These are phyloP conservation scores for Oxyria digyna DNA, from an alignment of 148 eudicot genomes.

Conservation along the genomic window DNA sequence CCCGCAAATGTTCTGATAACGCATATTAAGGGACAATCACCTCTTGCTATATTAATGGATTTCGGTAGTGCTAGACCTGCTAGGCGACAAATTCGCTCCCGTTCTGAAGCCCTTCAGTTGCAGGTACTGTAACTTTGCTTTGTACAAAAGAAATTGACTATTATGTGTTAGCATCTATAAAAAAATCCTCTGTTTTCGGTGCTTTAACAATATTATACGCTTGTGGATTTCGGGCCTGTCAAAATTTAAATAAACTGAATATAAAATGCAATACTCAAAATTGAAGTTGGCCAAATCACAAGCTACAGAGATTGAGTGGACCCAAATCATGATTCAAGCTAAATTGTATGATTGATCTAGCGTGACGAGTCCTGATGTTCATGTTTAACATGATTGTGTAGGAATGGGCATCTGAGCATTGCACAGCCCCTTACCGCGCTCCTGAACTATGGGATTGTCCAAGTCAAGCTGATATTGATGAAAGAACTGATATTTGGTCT, in stretches of 20 bases:
- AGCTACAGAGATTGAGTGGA: not conserved
- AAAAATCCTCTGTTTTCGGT: not conserved
- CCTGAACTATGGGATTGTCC: constrained; percentile 99
- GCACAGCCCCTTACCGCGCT: constrained; percentile 93
- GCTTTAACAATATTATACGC: not conserved
- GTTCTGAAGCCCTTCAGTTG: constrained; percentile 82
- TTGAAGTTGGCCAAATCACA: not conserved
- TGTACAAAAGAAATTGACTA: not conserved
- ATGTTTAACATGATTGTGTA: constrained; percentile 16
- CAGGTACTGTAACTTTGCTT: constrained; percentile 33
- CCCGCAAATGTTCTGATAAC: constrained; percentile 89
- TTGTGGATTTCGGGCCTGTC: not conserved
- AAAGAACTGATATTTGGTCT: constrained; percentile 97
- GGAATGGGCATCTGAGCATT: constrained; percentile 99
- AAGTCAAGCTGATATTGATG: constrained; percentile 80
- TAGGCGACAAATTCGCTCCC: constrained; percentile 75
- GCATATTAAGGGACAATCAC: constrained; percentile 47
- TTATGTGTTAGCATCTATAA: not conserved
- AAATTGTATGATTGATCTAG: not conserved
- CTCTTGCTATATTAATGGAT: constrained; percentile 87
- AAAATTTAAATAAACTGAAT: not conserved
- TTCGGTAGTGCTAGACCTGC: constrained; percentile 98
- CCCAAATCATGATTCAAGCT: not conserved
- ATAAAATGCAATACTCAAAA: not conserved
- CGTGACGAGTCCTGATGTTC: not conserved